Percentiles rank a stretch among this genome's conserved stretches.
Evolutionary conservation across 2,329 filamentous ascomycete species (phyloP).

Genomic region (Drechslerella dactyloides): DNA sequence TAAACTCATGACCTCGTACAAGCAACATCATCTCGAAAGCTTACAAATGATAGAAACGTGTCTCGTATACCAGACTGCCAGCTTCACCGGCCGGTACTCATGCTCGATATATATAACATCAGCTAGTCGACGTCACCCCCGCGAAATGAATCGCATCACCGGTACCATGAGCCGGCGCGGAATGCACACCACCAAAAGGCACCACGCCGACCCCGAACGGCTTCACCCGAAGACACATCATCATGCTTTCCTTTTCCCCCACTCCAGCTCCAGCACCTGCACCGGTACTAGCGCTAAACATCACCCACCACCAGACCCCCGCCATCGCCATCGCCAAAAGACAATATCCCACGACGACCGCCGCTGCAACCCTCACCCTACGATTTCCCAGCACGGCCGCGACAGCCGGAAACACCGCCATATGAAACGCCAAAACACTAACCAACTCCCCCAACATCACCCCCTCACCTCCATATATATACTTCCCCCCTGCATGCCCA

Average conservation of each 20-base stretch:
- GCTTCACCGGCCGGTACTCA: too few species aligned
- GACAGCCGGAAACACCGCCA: slow-evolving; percentile 22
- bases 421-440: slow-evolving; percentile 29
- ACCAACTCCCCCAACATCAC: slow-evolving; percentile 5
- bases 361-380: slow-evolving; percentile 2
- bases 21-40: too few species aligned
- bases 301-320: slow-evolving; percentile 20
- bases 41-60: too few species aligned
- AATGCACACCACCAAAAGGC: too few species aligned
- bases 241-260: background rate
- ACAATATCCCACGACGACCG: slow-evolving; percentile 23
- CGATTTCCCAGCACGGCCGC: slow-evolving; percentile 21
- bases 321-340: slow-evolving; percentile 14
- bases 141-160: too few species aligned
- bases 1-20: too few species aligned
- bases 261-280: background rate
- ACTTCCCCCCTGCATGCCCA: background rate
- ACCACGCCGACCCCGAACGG: background rate
- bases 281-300: background rate
- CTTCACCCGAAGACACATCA: background rate
- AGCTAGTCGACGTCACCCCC: too few species aligned
- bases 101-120: too few species aligned
- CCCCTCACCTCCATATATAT: background rate
- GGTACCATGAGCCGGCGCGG: too few species aligned
- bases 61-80: too few species aligned